Evolutionary conservation across 2,329 filamentous ascomycete genomes (phyloP), one percentile per base, ranked within the genome.

Genomic region (Exophiala viscosa): DNA sequence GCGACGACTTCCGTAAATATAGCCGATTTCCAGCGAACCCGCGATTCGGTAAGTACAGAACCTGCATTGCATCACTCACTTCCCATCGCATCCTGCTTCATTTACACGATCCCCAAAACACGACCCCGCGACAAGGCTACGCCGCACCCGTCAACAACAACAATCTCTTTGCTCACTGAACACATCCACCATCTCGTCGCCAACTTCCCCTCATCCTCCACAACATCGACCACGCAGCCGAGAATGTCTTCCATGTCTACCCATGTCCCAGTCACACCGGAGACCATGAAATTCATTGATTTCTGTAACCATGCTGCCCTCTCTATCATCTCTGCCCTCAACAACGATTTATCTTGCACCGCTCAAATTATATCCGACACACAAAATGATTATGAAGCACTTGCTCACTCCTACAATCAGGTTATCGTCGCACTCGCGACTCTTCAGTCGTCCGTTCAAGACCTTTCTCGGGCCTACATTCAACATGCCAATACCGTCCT

Each of bases 401-500:
- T 55, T 44, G 51, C 71, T 80, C 70, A 80, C 70, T 52, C 14
- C 3, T 45, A 33, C 34, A 11, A 54, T 20, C 68, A 92, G 88
- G 84, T 92, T 60, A 82, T 88, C 63, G 79, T 87, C 65, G 83
- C 88, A 50, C 84, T 95, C 60, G 83, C 86, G 60, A 88, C 86
- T 53, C 86, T 96, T 45, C 83, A 91, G 65, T 83, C 85, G 55
- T 81, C 90, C 36, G 84, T 96, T 67, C 85, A 87, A 66, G 85
- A 85, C 54, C 85, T 95, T 64, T 86, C 88, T 60, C 81, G 83
- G 65, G 88, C 91, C 63, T 96, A 95, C 73, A 82, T 95, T 66
- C 86, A 89, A 67, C 90, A 96, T 76, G 90, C 88, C 63, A 90
- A 91, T 69, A 84, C 89, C 6, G 82, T 95, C 43, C 81, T 96